Percentiles rank a stretch among this genome's conserved stretches.
These are phyloP conservation scores for Wickerhamomyces chambardii DNA, from an alignment of 805 yeast species.

Conservation along the genomic window DNA sequence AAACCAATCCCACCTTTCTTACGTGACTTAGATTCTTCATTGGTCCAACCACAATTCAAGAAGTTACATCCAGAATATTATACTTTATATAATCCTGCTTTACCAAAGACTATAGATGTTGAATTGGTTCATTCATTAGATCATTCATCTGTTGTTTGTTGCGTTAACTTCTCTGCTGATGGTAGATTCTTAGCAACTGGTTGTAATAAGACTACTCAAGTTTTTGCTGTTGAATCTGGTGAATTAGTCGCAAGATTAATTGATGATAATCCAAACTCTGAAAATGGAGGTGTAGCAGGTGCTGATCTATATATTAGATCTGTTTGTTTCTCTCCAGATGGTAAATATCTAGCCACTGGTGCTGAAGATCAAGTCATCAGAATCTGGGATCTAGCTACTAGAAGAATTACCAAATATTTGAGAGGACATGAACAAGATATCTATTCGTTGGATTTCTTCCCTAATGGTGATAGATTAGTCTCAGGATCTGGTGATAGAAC, in stretches of 20 bases:
- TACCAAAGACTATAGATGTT: slow-evolving; percentile 69
- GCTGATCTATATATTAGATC: slow-evolving; percentile 90
- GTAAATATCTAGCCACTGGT: slow-evolving; percentile 88
- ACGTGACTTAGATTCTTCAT: slow-evolving; percentile 69
- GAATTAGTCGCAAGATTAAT: slow-evolving; percentile 78
- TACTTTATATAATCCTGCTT: slow-evolving; percentile 83
- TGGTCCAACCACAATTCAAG: slow-evolving; percentile 68
- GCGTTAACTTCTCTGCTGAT: slow-evolving; percentile 86
- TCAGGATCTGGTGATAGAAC: slow-evolving; percentile 97
- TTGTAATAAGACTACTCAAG: slow-evolving; percentile 93
- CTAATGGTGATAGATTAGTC: slow-evolving; percentile 87
- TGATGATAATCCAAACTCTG: slow-evolving; percentile 58
- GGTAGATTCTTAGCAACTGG: slow-evolving; percentile 95
- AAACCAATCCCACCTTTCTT: slow-evolving; percentile 79
- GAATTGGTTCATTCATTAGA: slow-evolving; percentile 85
- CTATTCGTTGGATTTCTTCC: slow-evolving; percentile 90
- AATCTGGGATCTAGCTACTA: slow-evolving; percentile 88
- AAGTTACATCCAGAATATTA: slow-evolving; percentile 82
- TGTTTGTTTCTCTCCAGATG: slow-evolving; percentile 95
- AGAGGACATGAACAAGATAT: slow-evolving; percentile 97
- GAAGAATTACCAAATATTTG: slow-evolving; percentile 77
- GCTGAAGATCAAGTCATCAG: slow-evolving; percentile 87
- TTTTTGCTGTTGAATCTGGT: slow-evolving; percentile 87
- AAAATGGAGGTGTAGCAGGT: slow-evolving; percentile 28
- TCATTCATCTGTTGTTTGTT: slow-evolving; percentile 93